A percentile compares a stretch with the other conserved stretches of the same genome.
Evolutionary conservation across 768 basidiomycete species (phyloP).

Genomic region (Auriscalpium orientale): DNA sequence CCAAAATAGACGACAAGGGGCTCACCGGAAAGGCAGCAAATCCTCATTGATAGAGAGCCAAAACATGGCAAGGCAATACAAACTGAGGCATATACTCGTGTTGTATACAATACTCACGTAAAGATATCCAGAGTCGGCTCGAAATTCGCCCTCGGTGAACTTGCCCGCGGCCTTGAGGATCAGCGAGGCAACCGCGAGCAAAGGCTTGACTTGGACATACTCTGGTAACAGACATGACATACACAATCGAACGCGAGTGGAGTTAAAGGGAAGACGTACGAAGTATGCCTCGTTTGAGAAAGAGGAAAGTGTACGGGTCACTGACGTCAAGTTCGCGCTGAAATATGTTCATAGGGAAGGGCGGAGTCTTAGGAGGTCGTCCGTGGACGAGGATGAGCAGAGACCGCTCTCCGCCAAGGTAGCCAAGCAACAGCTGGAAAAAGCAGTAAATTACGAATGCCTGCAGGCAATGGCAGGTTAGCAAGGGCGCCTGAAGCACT

Average conservation of each 20-base stretch:
- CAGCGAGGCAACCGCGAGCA: constrained; percentile 77
- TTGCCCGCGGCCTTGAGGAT: constrained; percentile 81
- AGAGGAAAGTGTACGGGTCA: constrained; percentile 92
- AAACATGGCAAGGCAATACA: constrained; percentile 94
- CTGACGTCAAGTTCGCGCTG: constrained; percentile 83
- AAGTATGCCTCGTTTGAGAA: constrained; percentile 89
- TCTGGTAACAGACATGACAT: constrained; percentile 40
- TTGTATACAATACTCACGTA: constrained; percentile 87
- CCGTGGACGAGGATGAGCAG: constrained; percentile 90
- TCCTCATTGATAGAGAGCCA: constrained; percentile 92
- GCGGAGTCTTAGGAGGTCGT: constrained; percentile 77
- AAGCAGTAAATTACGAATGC: constrained; percentile 95
- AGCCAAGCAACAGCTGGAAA: constrained; percentile 73
- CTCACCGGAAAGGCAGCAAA: constrained; percentile 80
- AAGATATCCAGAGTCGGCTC: constrained; percentile 80
- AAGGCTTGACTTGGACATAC: constrained; percentile 94
- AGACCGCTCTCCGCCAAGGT: constrained; percentile 89
- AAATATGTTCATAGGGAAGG: constrained; percentile 83
- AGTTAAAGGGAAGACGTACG: constrained; percentile 44
- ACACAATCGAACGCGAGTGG: constrained; percentile 1
- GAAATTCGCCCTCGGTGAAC: constrained; percentile 86
- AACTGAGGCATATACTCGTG: constrained; percentile 65
- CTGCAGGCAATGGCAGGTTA: constrained; percentile 27
- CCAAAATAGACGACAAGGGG: not conserved
- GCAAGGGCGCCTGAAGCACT: not conserved